Evolutionary conservation across 192 early-diverging fungal genomes (phyloP), one percentile per base, ranked within the genome.

Genomic region (Mortierella claussenii): DNA sequence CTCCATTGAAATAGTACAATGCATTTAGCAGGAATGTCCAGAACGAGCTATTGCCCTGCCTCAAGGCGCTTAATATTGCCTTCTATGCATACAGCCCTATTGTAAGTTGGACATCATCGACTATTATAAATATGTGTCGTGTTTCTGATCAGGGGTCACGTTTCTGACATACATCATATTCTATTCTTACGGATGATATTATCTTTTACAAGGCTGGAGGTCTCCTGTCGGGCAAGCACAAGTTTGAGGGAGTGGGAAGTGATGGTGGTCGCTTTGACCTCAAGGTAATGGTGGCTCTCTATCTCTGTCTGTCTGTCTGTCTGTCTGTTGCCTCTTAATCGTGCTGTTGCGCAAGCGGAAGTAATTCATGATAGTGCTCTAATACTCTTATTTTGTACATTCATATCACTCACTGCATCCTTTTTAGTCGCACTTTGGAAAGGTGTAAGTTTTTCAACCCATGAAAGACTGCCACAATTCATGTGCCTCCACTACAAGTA

Each of bases 61-160:
- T 70, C n/a, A 46, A 62, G 33, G 31, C 42, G 20, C 30, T 42
- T 34, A 56, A 56, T 20, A 70, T 70, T 13, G 48, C 44, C 3
- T 70, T 70, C 40, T 70, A 70, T 23, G 68, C 52, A 2, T 70
- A 54, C 11, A 70, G 62, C 26, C 59, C 59, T 17, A 56, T 70
- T 18, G 51, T 31, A 64, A 80, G 55, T 45, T 32, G 1, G 85
- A 87, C n/a, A 61, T 71, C 88, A 5, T 67, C 89, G 30, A n/a
- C 18, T 10, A 30, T 26, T 28, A 24, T 26, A 17, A 17, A 8
- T 11, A 11, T 42, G 17, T 17, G 8, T 42, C 17, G 8, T 8
- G 8, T 11, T 11, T 11, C 40, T 17, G 43, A 45, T 13, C 20
- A 9, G 15, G 13, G 4, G 13, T 45, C 6, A 45, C 43, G 15